A percentile compares a stretch with the other conserved stretches of the same genome.
These are phyloP conservation scores for Backusella westeae DNA, from an alignment of 192 early-diverging fungal species.

Conservation along the genomic window DNA sequence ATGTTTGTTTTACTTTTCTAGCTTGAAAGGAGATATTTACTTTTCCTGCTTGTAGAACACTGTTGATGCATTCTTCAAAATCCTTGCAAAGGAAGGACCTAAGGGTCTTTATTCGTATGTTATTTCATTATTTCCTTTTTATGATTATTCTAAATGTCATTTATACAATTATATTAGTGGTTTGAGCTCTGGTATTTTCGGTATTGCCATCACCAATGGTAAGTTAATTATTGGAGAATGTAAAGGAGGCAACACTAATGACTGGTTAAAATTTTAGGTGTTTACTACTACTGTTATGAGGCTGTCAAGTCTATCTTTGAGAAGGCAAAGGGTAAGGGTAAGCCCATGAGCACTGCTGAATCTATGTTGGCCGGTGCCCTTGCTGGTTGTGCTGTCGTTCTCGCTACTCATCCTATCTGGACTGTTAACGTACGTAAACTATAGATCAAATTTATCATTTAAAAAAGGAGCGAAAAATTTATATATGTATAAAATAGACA, in stretches of 20 bases:
- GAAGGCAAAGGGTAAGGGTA: slow-evolving; percentile 50
- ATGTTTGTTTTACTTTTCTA: not conserved
- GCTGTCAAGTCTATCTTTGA: slow-evolving; percentile 84
- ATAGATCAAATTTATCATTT: not conserved
- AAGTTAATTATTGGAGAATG: slow-evolving; percentile 36
- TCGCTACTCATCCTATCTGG: slow-evolving; percentile 98
- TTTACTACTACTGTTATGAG: slow-evolving; percentile 89
- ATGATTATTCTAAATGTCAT: not conserved
- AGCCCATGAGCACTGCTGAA: slow-evolving; percentile 79
- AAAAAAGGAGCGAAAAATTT: not conserved
- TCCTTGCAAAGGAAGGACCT: slow-evolving; percentile 86
- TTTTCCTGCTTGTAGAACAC: slow-evolving; percentile 40
- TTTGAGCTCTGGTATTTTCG: slow-evolving; percentile 92
- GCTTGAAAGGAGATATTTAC: not conserved
- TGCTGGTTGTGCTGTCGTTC: slow-evolving; percentile 80
- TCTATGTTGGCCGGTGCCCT: slow-evolving; percentile 94
- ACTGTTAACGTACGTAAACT: slow-evolving; percentile 79
- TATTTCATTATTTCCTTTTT: not conserved
- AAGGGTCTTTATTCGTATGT: slow-evolving; percentile 87
- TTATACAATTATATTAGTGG: slow-evolving; percentile 56
- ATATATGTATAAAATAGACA: slow-evolving; percentile 49
- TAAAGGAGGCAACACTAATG: not conserved
- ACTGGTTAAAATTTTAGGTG: slow-evolving; percentile 4
- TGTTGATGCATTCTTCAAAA: slow-evolving; percentile 80
- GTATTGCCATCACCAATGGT: slow-evolving; percentile 96